Evolutionary conservation across 129 eudicot species (phyloP).

Genomic region (Artemisia tridentata): DNA sequence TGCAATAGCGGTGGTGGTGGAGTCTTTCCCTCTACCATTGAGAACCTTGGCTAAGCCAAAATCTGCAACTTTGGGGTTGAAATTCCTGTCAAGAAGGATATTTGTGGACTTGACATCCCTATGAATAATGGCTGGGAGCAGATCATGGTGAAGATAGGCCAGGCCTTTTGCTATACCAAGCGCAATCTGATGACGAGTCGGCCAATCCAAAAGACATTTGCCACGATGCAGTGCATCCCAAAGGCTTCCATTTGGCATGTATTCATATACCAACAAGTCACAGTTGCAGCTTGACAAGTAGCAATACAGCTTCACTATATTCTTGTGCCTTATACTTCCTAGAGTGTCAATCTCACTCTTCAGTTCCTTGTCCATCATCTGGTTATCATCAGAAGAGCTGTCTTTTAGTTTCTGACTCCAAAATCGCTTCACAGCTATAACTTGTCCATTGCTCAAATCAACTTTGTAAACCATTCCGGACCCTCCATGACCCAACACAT

Average conservation of each 20-base stretch:
- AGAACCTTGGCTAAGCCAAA: conserved; percentile 91
- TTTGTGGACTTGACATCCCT: conserved; percentile 88
- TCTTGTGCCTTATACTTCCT: conserved; percentile 86
- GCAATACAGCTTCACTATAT: conserved; percentile 81
- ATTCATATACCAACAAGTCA: conserved; percentile 87
- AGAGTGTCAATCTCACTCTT: conserved; percentile 84
- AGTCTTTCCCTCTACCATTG: conserved; percentile 79
- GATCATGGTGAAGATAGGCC: conserved; percentile 84
- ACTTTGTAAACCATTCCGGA: conserved; percentile 86
- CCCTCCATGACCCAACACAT: conserved; percentile 83
- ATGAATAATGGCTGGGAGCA: conserved; percentile 74
- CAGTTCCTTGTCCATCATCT: conserved; percentile 53
- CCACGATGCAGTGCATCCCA: conserved; percentile 90
- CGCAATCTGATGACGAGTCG: conserved; percentile 73
- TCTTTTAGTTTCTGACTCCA: conserved; percentile 72
- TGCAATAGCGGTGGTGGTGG: conserved; percentile 69
- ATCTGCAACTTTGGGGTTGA: conserved; percentile 82
- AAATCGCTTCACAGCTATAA: conserved; percentile 81
- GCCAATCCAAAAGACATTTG: conserved; percentile 72
- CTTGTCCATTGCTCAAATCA: conserved; percentile 62
- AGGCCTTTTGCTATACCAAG: conserved; percentile 90
- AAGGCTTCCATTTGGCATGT: conserved; percentile 94
- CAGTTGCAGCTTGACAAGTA: conserved; percentile 65
- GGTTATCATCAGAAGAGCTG: conserved; percentile 50
- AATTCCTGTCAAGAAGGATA: conserved; percentile 65